A percentile compares a stretch with the other conserved stretches of the same genome.
These are phyloP conservation scores for Peronospora destructor DNA, from an alignment of 352 stramenopile species.

Conservation along the genomic window DNA sequence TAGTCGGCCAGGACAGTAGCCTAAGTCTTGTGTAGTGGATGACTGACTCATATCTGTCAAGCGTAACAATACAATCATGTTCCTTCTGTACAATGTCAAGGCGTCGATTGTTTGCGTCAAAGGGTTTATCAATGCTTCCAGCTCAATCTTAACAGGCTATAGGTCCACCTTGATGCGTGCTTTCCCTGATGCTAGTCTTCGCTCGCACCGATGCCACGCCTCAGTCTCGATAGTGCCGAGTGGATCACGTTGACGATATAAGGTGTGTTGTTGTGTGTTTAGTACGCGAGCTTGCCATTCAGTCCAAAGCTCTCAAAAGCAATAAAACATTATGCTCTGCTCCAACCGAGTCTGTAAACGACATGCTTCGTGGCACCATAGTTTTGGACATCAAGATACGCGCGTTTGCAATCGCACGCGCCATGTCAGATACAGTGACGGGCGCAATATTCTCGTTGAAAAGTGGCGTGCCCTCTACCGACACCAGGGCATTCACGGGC, in stretches of 20 bases:
- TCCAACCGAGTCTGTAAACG: slow-evolving; percentile 94
- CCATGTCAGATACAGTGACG: slow-evolving; percentile 95
- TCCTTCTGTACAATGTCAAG: slow-evolving; percentile 2
- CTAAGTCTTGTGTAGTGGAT: no score
- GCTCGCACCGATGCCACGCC: slow-evolving; percentile 26
- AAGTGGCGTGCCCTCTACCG: slow-evolving; percentile 92
- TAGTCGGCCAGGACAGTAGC: no score
- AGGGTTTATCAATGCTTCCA: slow-evolving; percentile 17
- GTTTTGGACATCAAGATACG: slow-evolving; percentile 96
- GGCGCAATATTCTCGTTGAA: slow-evolving; percentile 82
- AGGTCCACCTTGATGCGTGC: slow-evolving; percentile 59
- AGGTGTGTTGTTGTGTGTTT: slow-evolving; percentile 68
- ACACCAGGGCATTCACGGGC: slow-evolving; percentile 95
- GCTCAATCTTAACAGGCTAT: slow-evolving; percentile 32
- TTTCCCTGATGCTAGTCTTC: no score
- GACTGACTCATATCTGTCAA: neutral
- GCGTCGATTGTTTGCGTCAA: slow-evolving; percentile 11
- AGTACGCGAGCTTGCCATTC: slow-evolving; percentile 92
- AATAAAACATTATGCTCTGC: slow-evolving; percentile 96
- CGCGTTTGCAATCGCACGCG: slow-evolving; percentile 95
- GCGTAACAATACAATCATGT: slow-evolving; percentile 26
- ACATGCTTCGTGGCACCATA: slow-evolving; percentile 95
- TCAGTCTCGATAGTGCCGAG: slow-evolving; percentile 33
- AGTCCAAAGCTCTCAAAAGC: slow-evolving; percentile 94
- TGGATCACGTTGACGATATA: slow-evolving; percentile 82